Base-by-base conservation (phyloP, 306 rosid species). In the Castanea sativa region DNA sequence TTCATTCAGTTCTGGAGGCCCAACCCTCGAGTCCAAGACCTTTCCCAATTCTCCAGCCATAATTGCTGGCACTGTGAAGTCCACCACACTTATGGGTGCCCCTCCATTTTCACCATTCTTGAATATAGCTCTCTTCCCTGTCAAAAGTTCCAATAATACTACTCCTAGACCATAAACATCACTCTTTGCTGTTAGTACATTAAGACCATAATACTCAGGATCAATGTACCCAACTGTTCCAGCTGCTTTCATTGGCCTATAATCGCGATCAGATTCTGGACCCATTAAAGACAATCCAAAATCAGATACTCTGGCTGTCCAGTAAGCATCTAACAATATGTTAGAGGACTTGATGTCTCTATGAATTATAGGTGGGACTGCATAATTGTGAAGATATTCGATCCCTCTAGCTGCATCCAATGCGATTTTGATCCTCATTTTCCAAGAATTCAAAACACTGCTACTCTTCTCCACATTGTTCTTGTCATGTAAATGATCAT, bases 201-300 rank as follows among this genome's bases (percentile, higher is more conserved):
- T 94, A 12, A 94, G 85, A 70, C 98, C 97, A 27, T 91, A 94
- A 89, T 94, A 94, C 85, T 94, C 98, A 0, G 98, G 98, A 91
- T 94, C 98, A 23, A 94, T 94, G 87, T 94, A 94, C 35, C 98
- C 98, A 25, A 92, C 89, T 0, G 97, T 92, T 73, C 98, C 98
- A 0, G 92, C 97, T 11, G 97, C 94, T 65, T 89, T 94, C 71
- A 29, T 82, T 18, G 93, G 93, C 65, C 80, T 69, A 64, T 49
- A 77, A 41, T 89, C 92, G 1, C 27, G 80, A 49, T 80, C 90
- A 0, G 87, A 16, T 64, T 91, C 97, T 0, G 98, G 92, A 59
- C 93, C 90, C 94, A 91, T 77, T 56, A 94, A 41, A 0, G 98
- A 94, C 76, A 94, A 84, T 61, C 98, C 98, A 13, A 94, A 92